phyloP scores from a whole-genome alignment of 2,329 filamentous ascomycete genomes.

The Exophiala sideris region DNA sequence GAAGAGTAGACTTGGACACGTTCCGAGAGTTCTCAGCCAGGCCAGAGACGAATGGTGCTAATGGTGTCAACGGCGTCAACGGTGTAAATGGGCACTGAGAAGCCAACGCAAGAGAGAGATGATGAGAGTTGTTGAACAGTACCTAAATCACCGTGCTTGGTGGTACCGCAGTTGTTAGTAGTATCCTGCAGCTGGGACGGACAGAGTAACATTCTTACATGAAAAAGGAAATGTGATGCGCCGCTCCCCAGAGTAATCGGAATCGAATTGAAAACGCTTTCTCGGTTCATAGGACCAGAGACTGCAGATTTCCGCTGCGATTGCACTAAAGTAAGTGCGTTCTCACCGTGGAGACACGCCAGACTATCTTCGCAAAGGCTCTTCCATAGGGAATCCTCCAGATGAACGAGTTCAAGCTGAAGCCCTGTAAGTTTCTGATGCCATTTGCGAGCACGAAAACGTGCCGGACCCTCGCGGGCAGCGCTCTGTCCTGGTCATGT shows the following conservation, averaged over 20 bases:
- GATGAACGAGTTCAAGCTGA: slow-evolving; percentile 30
- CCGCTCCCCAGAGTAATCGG: slow-evolving; percentile 83
- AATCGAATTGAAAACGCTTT: slow-evolving; percentile 72
- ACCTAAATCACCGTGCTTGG: neutral
- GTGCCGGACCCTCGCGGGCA: slow-evolving; percentile 86
- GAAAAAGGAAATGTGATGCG: slow-evolving; percentile 56
- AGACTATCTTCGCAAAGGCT: slow-evolving; percentile 93
- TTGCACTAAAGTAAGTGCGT: slow-evolving; percentile 82
- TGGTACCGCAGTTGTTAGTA: slow-evolving; percentile 12
- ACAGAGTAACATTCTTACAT: slow-evolving; percentile 11
- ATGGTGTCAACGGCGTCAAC: slow-evolving; percentile 16
- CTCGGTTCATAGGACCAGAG: slow-evolving; percentile 37
- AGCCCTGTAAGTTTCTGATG: slow-evolving; percentile 86
- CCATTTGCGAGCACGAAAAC: slow-evolving; percentile 71
- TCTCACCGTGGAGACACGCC: slow-evolving; percentile 30
- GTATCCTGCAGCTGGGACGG: slow-evolving; percentile 16
- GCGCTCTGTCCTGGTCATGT: slow-evolving; percentile 35
- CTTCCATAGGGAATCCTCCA: slow-evolving; percentile 67
- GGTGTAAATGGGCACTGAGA: slow-evolving; percentile 12
- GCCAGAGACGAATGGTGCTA: slow-evolving; percentile 26
- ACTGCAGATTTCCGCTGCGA: slow-evolving; percentile 67
- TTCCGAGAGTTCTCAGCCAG: slow-evolving; percentile 36
- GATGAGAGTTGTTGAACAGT: neutral
- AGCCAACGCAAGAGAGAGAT: neutral
- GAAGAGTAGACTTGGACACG: slow-evolving; percentile 35